Evolutionary conservation across 441 rosid species (phyloP).

Genomic region (Francoa sonchifolia): DNA sequence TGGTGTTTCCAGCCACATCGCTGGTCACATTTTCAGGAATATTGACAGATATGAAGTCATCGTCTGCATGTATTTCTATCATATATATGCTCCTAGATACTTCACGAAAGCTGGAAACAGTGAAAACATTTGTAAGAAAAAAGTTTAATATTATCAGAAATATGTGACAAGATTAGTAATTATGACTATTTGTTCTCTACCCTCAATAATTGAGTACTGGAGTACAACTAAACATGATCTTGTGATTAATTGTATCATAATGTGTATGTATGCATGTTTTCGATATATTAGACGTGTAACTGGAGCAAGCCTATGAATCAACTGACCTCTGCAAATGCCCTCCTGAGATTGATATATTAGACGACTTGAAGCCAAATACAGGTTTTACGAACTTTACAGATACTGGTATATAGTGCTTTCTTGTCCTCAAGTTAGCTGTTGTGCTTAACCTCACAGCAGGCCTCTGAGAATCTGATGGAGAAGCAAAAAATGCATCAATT

Average conservation of each 20-base stretch:
- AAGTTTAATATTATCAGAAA: neutral
- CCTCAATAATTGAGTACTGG: no score
- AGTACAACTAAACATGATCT: no score
- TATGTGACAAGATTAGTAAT: neutral
- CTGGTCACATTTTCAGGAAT: slow-evolving; percentile 66
- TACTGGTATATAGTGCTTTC: slow-evolving; percentile 39
- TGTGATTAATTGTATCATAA: no score
- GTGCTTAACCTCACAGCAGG: slow-evolving; percentile 65
- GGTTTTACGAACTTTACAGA: slow-evolving; percentile 70
- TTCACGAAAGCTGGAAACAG: slow-evolving; percentile 55
- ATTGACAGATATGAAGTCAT: slow-evolving; percentile 31
- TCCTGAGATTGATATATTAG: slow-evolving; percentile 57
- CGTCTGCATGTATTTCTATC: slow-evolving; percentile 47
- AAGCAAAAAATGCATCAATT: no score
- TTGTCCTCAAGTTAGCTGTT: slow-evolving; percentile 54
- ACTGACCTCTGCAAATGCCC: slow-evolving; percentile 79
- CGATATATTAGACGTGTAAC: neutral
- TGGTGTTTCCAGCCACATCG: slow-evolving; percentile 84
- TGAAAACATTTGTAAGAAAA: slow-evolving; percentile 1
- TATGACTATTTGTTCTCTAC: neutral
- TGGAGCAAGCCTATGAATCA: neutral
- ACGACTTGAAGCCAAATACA: slow-evolving; percentile 75
- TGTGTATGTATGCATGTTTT: neutral
- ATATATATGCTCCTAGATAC: slow-evolving; percentile 46
- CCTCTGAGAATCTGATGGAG: slow-evolving; percentile 58